A percentile compares a stretch with the other conserved stretches of the same genome.
These are phyloP conservation scores for Monosporascus sp. DNA, from an alignment of 2,329 filamentous ascomycete genomes.

Conservation along the genomic window DNA sequence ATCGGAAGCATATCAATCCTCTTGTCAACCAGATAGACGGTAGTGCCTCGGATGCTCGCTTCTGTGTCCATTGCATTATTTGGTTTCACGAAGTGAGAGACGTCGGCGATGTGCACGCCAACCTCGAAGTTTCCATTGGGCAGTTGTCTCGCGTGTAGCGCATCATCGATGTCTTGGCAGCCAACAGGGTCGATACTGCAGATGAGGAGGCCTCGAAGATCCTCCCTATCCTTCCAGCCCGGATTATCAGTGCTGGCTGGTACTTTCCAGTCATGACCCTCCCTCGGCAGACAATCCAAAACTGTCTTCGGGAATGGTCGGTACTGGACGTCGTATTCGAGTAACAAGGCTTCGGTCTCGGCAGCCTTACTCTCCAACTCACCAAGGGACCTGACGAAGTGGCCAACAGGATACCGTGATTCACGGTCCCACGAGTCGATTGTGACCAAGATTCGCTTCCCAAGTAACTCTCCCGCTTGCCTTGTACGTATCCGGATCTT, in stretches of 20 bases:
- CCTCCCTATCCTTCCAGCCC: slow-evolving; percentile 79
- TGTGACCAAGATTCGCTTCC: slow-evolving; percentile 85
- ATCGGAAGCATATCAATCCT: slow-evolving; percentile 99
- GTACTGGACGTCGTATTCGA: slow-evolving; percentile 98
- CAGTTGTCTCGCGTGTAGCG: slow-evolving; percentile 77
- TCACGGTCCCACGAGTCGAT: slow-evolving; percentile 96
- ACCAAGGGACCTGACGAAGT: slow-evolving; percentile 88
- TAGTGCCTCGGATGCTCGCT: slow-evolving; percentile 89
- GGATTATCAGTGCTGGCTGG: slow-evolving; percentile 73
- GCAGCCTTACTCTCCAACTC: slow-evolving; percentile 96
- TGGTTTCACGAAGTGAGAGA: slow-evolving; percentile 98
- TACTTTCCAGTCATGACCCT: slow-evolving; percentile 93
- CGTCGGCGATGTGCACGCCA: slow-evolving; percentile 96
- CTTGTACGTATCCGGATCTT: slow-evolving; percentile 92
- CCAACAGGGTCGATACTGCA: slow-evolving; percentile 97
- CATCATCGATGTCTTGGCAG: slow-evolving; percentile 98
- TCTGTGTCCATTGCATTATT: slow-evolving; percentile 96
- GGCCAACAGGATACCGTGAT: slow-evolving; percentile 85
- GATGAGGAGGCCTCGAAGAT: slow-evolving; percentile 79
- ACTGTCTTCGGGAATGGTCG: slow-evolving; percentile 94
- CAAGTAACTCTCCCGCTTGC: slow-evolving; percentile 81
- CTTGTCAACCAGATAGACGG: slow-evolving; percentile 96
- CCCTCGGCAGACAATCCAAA: slow-evolving; percentile 81
- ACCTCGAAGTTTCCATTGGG: slow-evolving; percentile 95
- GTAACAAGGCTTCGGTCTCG: slow-evolving; percentile 87